A percentile compares a stretch with the other conserved stretches of the same genome.
These are phyloP conservation scores for Dactylellina sp. DNA, from an alignment of 2,329 filamentous ascomycete genomes.

Conservation along the genomic window DNA sequence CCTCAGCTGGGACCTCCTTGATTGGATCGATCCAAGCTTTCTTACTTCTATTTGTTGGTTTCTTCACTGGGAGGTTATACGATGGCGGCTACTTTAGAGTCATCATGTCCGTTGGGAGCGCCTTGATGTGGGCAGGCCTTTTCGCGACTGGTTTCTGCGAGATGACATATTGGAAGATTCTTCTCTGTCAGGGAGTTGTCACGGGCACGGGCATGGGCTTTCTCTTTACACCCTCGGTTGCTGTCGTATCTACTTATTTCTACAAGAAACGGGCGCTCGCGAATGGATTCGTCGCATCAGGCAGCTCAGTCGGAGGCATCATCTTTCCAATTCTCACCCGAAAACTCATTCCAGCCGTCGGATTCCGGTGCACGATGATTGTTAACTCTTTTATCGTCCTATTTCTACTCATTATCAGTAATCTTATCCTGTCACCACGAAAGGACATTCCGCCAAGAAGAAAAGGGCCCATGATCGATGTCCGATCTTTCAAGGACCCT, in stretches of 20 bases:
- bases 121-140: slow-evolving; percentile 66
- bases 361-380: slow-evolving; percentile 75
- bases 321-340: slow-evolving; percentile 72
- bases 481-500: slow-evolving; percentile 67
- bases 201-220: slow-evolving; percentile 70
- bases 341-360: slow-evolving; percentile 71
- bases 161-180: slow-evolving; percentile 64
- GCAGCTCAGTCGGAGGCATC: slow-evolving; percentile 73
- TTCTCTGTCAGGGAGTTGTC: slow-evolving; percentile 69
- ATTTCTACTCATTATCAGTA: slow-evolving; percentile 65
- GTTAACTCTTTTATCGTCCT: slow-evolving; percentile 68
- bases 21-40: slow-evolving; percentile 70
- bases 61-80: slow-evolving; percentile 67
- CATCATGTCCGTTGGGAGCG: slow-evolving; percentile 64
- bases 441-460: slow-evolving; percentile 61
- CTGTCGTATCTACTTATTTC: slow-evolving; percentile 73
- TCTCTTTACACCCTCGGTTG: slow-evolving; percentile 69
- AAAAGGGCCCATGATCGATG: slow-evolving; percentile 67
- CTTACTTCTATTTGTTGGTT: slow-evolving; percentile 67
- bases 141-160: slow-evolving; percentile 67
- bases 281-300: slow-evolving; percentile 71
- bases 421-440: slow-evolving; percentile 67
- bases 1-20: slow-evolving; percentile 68
- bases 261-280: slow-evolving; percentile 71
- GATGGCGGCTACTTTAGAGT: slow-evolving; percentile 68